phyloP scores from a whole-genome alignment of 2,329 filamentous ascomycete genomes.

The Curvularia hawaiiensis region DNA sequence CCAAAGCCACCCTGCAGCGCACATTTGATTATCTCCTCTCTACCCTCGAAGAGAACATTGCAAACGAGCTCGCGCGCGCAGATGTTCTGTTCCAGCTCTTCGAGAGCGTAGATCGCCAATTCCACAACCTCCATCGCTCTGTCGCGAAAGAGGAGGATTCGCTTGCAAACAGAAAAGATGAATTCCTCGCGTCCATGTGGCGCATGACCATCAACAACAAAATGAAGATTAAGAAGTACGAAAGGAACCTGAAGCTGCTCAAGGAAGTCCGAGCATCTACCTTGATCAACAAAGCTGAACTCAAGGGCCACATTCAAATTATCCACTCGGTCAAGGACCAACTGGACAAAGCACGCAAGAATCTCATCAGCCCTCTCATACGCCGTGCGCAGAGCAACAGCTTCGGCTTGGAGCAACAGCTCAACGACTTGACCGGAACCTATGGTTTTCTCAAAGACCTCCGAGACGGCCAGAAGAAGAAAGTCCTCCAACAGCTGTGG shows the following conservation, averaged over 20 bases:
- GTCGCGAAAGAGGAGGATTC: slow-evolving; percentile 82
- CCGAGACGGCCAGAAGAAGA: slow-evolving; percentile 78
- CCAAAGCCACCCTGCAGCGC: slow-evolving; percentile 78
- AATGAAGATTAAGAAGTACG: slow-evolving; percentile 81
- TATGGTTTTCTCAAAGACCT: slow-evolving; percentile 78
- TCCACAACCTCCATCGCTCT: slow-evolving; percentile 82
- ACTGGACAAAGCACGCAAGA: slow-evolving; percentile 81
- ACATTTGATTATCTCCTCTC: slow-evolving; percentile 87
- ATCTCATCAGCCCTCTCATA: slow-evolving; percentile 83
- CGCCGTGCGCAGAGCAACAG: slow-evolving; percentile 70
- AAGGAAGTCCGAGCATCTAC: slow-evolving; percentile 80
- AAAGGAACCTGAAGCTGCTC: slow-evolving; percentile 84
- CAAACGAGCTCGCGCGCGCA: slow-evolving; percentile 79
- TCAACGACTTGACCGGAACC: slow-evolving; percentile 79
- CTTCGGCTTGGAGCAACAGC: slow-evolving; percentile 82
- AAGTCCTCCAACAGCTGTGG: slow-evolving; percentile 78
- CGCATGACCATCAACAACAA: slow-evolving; percentile 81
- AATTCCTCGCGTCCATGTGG: slow-evolving; percentile 85
- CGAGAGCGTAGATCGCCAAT: slow-evolving; percentile 87
- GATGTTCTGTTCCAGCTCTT: slow-evolving; percentile 86
- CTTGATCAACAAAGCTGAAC: slow-evolving; percentile 82
- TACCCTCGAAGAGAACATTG: slow-evolving; percentile 87
- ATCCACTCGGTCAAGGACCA: slow-evolving; percentile 84
- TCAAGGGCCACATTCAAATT: slow-evolving; percentile 85
- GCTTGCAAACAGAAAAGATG: slow-evolving; percentile 80